Evolutionary conservation across 1,284 basidiomycete species (phyloP), one percentile per base, ranked within the genome.

Genomic region (Sphagnurus paluster): DNA sequence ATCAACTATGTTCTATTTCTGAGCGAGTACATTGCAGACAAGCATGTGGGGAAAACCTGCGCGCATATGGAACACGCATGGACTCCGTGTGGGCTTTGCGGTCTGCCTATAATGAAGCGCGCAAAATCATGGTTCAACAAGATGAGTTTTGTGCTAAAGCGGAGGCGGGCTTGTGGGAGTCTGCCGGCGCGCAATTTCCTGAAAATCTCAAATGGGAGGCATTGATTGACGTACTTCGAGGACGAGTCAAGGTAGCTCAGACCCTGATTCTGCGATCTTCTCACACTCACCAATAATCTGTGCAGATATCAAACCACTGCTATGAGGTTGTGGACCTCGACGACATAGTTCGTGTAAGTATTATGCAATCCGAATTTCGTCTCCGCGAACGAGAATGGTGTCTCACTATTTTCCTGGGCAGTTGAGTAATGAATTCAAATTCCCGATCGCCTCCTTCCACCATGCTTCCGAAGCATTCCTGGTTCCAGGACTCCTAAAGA

Each of bases 271-370:
- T n/a, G n/a, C n/a, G n/a, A n/a, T n/a, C n/a, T n/a, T n/a, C n/a
- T n/a, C n/a, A n/a, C n/a, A n/a, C n/a, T n/a, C n/a, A 20, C 33
- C 11, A 25, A 46, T 17, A 3, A 21, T 36, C 4, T n/a, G 20
- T 43, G 13, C 45, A 82, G 79, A 70, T 81, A 30, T 74, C 76
- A 5, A 71, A 63, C 53, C 84, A 90, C 59, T 91, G 87, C 53
- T 88, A 89, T 54, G 84, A 88, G 62, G 79, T 85, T 2, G 84
- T 87, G 11, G 93, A 95, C 61, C 68, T 95, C 29, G 90, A 93
- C 60, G 78, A 74, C 39, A 75, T 87, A 55, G 77, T 86, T 53
- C 75, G 85, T 55, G 85, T 86, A 61, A 47, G 75, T 45, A 17
- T 14, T 52, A 17, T 2, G 2, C 35, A 8, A 25, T 16, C 42